Evolutionary conservation across 1,284 basidiomycete genomes (phyloP), one percentile per base, ranked within the genome.

Genomic region (Calocybe gambosa): DNA sequence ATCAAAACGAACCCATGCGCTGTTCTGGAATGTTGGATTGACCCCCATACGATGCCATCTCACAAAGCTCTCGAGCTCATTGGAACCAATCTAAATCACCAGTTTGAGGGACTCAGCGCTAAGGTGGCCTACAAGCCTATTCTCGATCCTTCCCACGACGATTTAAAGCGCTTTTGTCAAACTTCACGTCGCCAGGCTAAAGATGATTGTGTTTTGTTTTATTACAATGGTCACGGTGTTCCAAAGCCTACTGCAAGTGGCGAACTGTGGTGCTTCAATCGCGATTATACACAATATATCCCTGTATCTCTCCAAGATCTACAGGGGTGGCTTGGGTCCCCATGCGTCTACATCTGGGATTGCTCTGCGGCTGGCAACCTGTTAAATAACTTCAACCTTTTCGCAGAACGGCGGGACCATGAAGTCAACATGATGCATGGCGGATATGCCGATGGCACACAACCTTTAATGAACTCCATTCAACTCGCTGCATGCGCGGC

Each of bases 211-310:
- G 85, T 93, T 9, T 73, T 98, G 29, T 97, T 98, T 67, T 94
- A 99, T 68, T 99, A 99, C 72, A 99, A 99, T 58, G 96, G 95
- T 2, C 96, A 97, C 55, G 95, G 95, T 26, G 95, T 99, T 12
- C 95, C 96, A 1, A 95, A 93, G 60, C 96, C 95, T 2, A 99
- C 96, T 0, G 78, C 89, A 0, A 94, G 92, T 51, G 95, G 96
- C 19, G 96, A 99, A 66, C 80, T 99, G 45, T 99, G 95, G 95
- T 95, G 96, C 48, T 99, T 99, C 74, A 99, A 99, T 67, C 80
- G 87, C 61, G 91, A 84, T 53, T 99, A 99, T 66, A 98, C 96
- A 0, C 96, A 99, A 65, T 99, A 99, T 64, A 98, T 99, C 48
- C 95, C 95, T 0, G 89, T 99, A 18, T 94, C 92, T 5, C 72